Evolutionary conservation across 2,329 filamentous ascomycete genomes (phyloP).

Genomic region (Fusarium irregulare): DNA sequence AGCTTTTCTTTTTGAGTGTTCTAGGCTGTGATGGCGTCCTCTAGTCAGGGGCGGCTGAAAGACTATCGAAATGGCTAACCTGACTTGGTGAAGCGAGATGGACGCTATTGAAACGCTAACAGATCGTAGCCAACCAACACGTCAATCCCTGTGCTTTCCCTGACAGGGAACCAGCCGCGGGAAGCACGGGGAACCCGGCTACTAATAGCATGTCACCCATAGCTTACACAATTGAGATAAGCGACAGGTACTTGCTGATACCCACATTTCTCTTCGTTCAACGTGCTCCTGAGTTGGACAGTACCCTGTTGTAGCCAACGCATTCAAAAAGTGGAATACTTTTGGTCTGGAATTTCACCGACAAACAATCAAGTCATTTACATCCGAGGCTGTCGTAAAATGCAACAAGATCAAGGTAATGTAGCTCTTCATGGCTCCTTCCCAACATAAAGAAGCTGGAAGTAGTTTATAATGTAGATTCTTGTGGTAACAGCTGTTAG

Average conservation of each 20-base stretch:
- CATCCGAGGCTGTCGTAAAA: too few relatives aligned
- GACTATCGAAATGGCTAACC: conserved; percentile 3
- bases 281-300: not conserved
- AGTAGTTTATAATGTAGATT: too few relatives aligned
- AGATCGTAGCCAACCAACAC: not conserved
- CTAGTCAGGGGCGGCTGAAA: not conserved
- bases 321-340: not conserved
- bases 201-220: not conserved
- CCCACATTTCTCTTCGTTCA: accelerated
- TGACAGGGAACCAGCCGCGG: not conserved
- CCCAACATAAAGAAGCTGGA: too few relatives aligned
- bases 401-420: too few relatives aligned
- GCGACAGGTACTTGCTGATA: accelerated
- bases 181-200: not conserved
- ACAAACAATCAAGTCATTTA: not conserved
- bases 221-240: accelerated
- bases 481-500: too few relatives aligned
- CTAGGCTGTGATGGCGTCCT: not conserved
- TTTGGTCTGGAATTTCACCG: not conserved
- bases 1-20: not conserved
- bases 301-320: not conserved
- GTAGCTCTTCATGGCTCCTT: too few relatives aligned
- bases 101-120: not conserved
- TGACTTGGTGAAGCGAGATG: not conserved
- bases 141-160: not conserved